Base-by-base conservation (phyloP, 495 filamentous ascomycete species). In the Penicillium riverlandense region DNA sequence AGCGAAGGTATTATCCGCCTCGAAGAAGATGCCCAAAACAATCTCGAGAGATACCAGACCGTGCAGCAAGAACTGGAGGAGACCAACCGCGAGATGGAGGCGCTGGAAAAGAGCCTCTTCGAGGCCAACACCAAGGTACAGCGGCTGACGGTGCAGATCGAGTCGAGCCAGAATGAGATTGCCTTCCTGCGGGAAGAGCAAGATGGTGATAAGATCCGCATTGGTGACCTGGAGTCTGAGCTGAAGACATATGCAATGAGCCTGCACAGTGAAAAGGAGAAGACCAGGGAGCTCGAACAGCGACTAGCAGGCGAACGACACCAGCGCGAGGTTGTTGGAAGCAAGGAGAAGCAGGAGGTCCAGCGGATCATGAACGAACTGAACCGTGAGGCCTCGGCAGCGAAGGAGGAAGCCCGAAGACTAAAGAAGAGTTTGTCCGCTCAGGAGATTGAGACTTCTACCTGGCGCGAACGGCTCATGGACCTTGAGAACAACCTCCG, bases 151-250 rank as follows among this genome's bases (percentile, higher is more conserved):
- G 86, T 98, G 39, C 90, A 97, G 63, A 82, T 88, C 41, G 92
- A 98, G 67, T 92, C 86, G 4, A 83, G 83, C 46, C 90, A 96
- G 57, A 84, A 83, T 39, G 92, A 98, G 65, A 95, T 97, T 60
- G 80, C 85, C 0, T 98, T 98, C 78, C 60, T 98, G 22, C 82
- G 94, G 6, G 94, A 98, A 57, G 92, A 98, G 68, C 92, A 97
- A 70, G 92, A 98, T 62, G 82, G 78, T 31, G 94, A 98, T 63
- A 98, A 97, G 76, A 96, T 98, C 58, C 88, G 88, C 62, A 98
- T 97, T 51, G 89, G 92, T 14, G 87, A 96, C 51, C 71, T 97
- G 4, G 88, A 96, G 55, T 83, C 84, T 8, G 78, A 82, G 15
- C 68, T 96, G 11, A 86, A 87, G 60, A 82, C 79, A 31, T 77